Conservation (phyloP, 371 early-diverging fungal species). For the Vairimorpha necatrix region DNA sequence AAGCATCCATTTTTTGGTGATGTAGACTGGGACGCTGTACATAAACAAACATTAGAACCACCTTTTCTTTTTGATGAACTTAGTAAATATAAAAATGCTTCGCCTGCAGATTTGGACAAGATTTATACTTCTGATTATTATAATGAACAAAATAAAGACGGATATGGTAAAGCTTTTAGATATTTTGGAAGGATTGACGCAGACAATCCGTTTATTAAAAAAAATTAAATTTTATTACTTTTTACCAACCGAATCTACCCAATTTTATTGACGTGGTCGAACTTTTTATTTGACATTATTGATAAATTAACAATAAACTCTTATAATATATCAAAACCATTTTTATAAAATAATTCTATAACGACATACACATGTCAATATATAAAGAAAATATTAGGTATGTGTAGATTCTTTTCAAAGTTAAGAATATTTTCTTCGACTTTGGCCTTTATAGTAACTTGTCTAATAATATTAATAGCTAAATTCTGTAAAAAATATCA, state of each 20-base stretch:
- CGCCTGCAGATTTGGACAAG: conserved; percentile 19
- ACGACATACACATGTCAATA: too few species aligned
- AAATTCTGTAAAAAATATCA: too few species aligned
- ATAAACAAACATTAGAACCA: conserved; percentile 71
- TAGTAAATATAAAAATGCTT: neutral
- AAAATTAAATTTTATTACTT: conserved; percentile 4
- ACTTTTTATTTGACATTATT: neutral
- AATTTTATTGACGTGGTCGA: neutral
- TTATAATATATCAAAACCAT: neutral
- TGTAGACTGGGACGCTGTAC: conserved; percentile 77
- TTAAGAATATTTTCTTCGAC: too few species aligned
- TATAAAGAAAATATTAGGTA: too few species aligned
- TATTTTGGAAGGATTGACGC: conserved; percentile 22
- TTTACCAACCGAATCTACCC: conserved; percentile 6
- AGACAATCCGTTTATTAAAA: conserved; percentile 16
- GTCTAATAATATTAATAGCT: too few species aligned
- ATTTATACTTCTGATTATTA: conserved; percentile 45
- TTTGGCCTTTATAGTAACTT: too few species aligned
- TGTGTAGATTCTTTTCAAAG: too few species aligned
- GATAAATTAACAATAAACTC: neutral
- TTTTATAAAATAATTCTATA: neutral
- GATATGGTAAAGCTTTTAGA: conserved; percentile 57
- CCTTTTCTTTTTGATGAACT: conserved; percentile 69
- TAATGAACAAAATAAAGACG: conserved; percentile 43
- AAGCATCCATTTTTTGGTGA: conserved; percentile 84